Evolutionary conservation across 2,329 filamentous ascomycete species (phyloP).

Genomic region (Hymenotorrendiella dingleyae): DNA sequence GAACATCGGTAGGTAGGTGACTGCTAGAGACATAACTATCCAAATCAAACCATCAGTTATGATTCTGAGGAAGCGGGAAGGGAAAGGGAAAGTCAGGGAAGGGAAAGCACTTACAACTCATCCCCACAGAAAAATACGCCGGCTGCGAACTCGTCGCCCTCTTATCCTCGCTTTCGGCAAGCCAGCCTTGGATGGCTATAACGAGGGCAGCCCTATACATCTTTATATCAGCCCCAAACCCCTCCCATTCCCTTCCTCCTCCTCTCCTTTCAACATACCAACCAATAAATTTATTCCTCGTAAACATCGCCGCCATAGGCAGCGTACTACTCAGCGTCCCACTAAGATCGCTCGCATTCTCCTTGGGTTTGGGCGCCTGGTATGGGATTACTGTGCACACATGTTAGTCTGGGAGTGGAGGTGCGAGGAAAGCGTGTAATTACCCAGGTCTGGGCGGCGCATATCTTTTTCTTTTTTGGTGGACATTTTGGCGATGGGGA

Average conservation of each 20-base stretch:
- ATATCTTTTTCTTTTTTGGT: conserved; percentile 74
- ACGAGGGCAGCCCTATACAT: conserved; percentile 62
- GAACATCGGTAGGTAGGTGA: conserved; percentile 60
- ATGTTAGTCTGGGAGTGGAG: not conserved
- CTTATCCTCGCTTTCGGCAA: conserved; percentile 65
- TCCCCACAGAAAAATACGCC: conserved; percentile 67
- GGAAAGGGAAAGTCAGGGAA: not conserved
- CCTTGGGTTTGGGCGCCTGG: conserved; percentile 64
- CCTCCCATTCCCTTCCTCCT: not conserved
- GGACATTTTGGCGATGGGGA: conserved; percentile 45
- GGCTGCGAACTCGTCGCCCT: conserved; percentile 63
- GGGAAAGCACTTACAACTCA: conserved; percentile 60
- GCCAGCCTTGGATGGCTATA: conserved; percentile 70
- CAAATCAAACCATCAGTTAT: conserved; percentile 4
- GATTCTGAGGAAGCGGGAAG: not conserved
- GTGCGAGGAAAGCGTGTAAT: conserved; percentile 28
- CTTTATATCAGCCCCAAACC: conserved; percentile 8
- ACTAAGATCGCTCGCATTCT: conserved; percentile 60
- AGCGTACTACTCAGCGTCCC: conserved; percentile 71
- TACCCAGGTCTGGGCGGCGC: conserved; percentile 68
- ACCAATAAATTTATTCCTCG: conserved; percentile 74
- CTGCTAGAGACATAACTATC: conserved; percentile 31
- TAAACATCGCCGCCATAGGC: conserved; percentile 95
- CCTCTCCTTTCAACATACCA: conserved; percentile 40
- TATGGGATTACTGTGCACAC: conserved; percentile 73